Percentiles rank a stretch among this genome's conserved stretches.
Evolutionary conservation across 1,284 basidiomycete species (phyloP).

Genomic region (Cutaneotrichosporon dermatis): DNA sequence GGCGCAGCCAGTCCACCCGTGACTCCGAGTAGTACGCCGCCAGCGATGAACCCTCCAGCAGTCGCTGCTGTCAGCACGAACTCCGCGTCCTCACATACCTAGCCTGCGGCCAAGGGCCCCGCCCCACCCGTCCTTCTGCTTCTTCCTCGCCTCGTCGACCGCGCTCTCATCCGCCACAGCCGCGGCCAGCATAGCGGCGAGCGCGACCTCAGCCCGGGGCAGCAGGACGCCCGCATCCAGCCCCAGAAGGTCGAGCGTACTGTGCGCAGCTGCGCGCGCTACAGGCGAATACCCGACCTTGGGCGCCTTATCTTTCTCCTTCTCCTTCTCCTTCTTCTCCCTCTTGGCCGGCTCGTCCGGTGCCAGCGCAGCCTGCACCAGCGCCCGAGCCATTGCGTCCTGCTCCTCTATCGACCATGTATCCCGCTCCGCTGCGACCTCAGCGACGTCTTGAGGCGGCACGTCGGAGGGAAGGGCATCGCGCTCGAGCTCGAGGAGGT

Average conservation of each 20-base stretch:
- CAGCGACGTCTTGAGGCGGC: slow-evolving; percentile 25
- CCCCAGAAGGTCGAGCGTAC: slow-evolving; percentile 40
- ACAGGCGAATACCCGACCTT: slow-evolving; percentile 45
- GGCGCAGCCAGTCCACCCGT: slow-evolving; percentile 56
- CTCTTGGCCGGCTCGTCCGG: background rate
- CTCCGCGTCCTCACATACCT: slow-evolving; percentile 17
- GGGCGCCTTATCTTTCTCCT: slow-evolving; percentile 12
- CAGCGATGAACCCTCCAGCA: slow-evolving; percentile 51
- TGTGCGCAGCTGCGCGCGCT: slow-evolving; percentile 40
- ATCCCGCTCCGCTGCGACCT: slow-evolving; percentile 24
- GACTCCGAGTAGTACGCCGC: slow-evolving; percentile 52
- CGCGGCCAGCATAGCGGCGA: slow-evolving; percentile 47
- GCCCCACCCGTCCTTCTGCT: slow-evolving; percentile 51
- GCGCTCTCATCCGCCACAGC: slow-evolving; percentile 35
- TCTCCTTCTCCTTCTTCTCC: background rate
- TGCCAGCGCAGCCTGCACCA: slow-evolving; percentile 40
- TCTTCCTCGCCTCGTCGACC: slow-evolving; percentile 45
- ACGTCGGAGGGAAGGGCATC: slow-evolving; percentile 33
- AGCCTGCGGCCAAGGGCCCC: slow-evolving; percentile 49
- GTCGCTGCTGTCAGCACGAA: slow-evolving; percentile 41
- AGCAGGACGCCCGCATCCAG: slow-evolving; percentile 35
- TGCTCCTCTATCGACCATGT: slow-evolving; percentile 32
- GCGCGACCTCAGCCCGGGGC: slow-evolving; percentile 42
- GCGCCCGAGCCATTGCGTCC: slow-evolving; percentile 27
- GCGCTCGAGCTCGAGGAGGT: slow-evolving; percentile 35